Evolutionary conservation across 1,284 basidiomycete genomes (phyloP), one percentile per base, ranked within the genome.

Genomic region (Sanghuangporus baumii): DNA sequence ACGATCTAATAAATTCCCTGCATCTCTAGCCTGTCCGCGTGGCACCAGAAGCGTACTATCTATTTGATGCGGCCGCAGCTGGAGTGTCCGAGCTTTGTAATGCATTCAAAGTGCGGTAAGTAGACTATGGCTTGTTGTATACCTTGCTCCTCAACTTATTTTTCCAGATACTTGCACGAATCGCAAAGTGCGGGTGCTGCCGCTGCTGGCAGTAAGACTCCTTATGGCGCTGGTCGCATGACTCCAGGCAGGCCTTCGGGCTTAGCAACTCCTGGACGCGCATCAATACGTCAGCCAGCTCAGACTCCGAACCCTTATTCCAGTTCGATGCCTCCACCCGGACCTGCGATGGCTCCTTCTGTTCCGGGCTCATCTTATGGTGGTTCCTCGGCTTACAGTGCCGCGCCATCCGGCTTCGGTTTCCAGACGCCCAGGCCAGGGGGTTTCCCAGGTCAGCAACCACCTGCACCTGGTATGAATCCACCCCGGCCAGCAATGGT

Each of bases 31-130:
- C 92, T 59, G 87, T 97, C 63, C 87, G 91, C 61, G 91, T 97
- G 55, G 83, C 91, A 6, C 94, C 95, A 4, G 92, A 94, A 71
- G 93, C 93, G 1, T 97, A 93, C 74, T 90, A 90, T 71, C 82
- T 97, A 14, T 91, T 92, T 70, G 92, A 93, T 67, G 92, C 93
- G 12, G 84, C 92, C 55, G 91, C 94, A 34, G 88, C 91, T 8
- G 94, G 92, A 62, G 93, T 98, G 26, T 87, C 91, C 0, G 93
- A 96, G 74, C 78, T 98, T 2, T 96, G 94, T 68, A 94, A 97
- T 72, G 94, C 94, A 16, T 98, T 98, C 86, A 97, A 97, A 85
- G 86, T 93, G 71, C 81, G 91, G 84, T 91, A 75, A 71, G 82
- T 61, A 46, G 47, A 26, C 40, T 50, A 62, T 63, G 46, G 31